Conservation (phyloP, 2,329 filamentous ascomycete genomes). For the Aureobasidium sp. region DNA sequence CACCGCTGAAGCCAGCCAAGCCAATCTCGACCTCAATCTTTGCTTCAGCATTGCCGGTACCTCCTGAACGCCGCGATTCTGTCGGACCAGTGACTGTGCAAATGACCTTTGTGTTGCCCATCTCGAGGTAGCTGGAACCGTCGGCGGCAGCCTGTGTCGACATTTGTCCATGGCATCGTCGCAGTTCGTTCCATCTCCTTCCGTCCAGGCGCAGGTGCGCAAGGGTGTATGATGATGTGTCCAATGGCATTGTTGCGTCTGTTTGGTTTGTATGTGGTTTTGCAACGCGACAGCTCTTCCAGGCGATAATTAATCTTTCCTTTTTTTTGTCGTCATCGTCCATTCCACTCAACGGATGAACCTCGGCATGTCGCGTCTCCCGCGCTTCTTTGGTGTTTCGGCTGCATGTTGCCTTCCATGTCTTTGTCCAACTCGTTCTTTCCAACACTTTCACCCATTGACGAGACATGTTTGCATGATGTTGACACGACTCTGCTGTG, state of each 20-base stretch:
- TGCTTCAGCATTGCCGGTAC: constrained; percentile 47
- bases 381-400: constrained; percentile 4
- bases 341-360: background rate
- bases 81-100: constrained; percentile 83
- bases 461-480: background rate
- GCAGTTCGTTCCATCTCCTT: constrained; percentile 96
- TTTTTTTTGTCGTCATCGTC: constrained; percentile 10
- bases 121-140: constrained; percentile 87
- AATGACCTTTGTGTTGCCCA: constrained; percentile 96
- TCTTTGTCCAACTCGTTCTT: constrained; percentile 4
- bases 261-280: constrained; percentile 8
- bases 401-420: background rate
- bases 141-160: constrained; percentile 88
- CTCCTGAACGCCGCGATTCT: constrained; percentile 53
- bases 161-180: constrained; percentile 80
- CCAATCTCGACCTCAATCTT: constrained; percentile 75
- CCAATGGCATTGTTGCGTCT: constrained; percentile 72
- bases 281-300: background rate
- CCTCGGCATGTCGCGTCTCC: background rate
- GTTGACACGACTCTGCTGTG: background rate
- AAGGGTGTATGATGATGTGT: constrained; percentile 84
- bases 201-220: constrained; percentile 62
- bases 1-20: constrained; percentile 78
- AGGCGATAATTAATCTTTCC: background rate
- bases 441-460: background rate